Percentiles rank a stretch among this genome's conserved stretches.
Conservation (phyloP, 108 stramenopile genomes). For the Cyclotella sp. region DNA sequence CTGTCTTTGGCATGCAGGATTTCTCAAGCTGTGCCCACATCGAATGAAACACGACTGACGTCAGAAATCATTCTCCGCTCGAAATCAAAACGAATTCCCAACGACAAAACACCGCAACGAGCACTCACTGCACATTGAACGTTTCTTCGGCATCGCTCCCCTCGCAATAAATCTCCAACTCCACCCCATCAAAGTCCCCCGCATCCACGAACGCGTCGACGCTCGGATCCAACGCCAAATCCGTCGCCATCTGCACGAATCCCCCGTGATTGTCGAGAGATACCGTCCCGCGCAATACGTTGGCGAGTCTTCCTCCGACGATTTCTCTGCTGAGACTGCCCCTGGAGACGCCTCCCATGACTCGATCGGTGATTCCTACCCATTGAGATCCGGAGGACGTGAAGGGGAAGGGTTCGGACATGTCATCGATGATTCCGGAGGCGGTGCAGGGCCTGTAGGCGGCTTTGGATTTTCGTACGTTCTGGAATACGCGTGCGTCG, state of each 20-base stretch:
- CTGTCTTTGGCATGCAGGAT: constrained; percentile 58
- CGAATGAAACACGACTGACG: neutral
- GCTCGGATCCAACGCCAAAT: constrained; percentile 64
- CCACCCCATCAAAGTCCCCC: constrained; percentile 70
- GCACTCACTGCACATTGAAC: constrained; percentile 82
- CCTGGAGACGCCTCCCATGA: constrained; percentile 70
- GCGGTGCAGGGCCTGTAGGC: constrained; percentile 60
- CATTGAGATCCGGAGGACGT: constrained; percentile 78
- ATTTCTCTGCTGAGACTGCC: constrained; percentile 50
- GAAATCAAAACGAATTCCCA: neutral
- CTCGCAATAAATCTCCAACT: constrained; percentile 72
- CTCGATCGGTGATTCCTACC: constrained; percentile 72
- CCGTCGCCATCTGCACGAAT: constrained; percentile 85
- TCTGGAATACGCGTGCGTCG: constrained; percentile 2
- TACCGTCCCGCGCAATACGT: constrained; percentile 69
- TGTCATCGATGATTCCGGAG: constrained; percentile 77
- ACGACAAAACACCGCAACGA: neutral
- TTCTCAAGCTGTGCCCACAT: constrained; percentile 52
- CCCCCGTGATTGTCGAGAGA: constrained; percentile 73
- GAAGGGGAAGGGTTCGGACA: constrained; percentile 75
- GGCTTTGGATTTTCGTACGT: constrained; percentile 55
- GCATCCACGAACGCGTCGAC: constrained; percentile 64
- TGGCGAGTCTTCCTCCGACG: constrained; percentile 36
- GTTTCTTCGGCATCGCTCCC: constrained; percentile 48
- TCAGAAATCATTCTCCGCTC: neutral